Base-by-base conservation (phyloP, 768 basidiomycete species). In the Tylopilus subfusipes region DNA sequence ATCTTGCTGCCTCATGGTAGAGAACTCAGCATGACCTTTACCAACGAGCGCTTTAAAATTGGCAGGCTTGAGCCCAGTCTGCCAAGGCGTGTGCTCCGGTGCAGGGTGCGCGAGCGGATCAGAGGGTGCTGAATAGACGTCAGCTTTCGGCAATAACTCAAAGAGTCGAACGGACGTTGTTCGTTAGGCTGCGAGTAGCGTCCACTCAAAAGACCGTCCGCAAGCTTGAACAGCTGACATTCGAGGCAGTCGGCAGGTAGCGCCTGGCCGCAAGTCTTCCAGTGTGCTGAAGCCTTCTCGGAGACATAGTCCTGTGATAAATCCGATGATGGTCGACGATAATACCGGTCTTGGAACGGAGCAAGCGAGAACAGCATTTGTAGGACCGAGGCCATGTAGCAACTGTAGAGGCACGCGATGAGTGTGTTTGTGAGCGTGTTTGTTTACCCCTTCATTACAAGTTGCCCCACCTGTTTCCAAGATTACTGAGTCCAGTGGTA, bases 1-100 rank as follows among this genome's bases (percentile, higher is more conserved):
- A 64, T 99, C 97, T 67, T 98, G 97, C 70, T 99, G 96, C 49
- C 83, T 80, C 95, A 98, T 98, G 44, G 95, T 98, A 31, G 89
- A 77, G 63, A 98, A 98, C 72, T 98, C 97, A 30, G 82, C 82
- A 63, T 98, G 97, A 1, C 92, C 93, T 60, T 88, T 90, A 3
- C 96, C 96, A 33, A 98, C 82, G 11, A 98, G 80, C 5, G 84
- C 75, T 71, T 98, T 98, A 77, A 98, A 93, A 58, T 82, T 83
- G 1, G 77, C 76, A 0, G 96, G 97, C 40, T 82, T 81, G 39
- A 99, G 69, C 0, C 97, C 97, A 22, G 81, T 82, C 66, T 98
- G 96, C 70, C 70, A 70, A 24, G 66, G 58, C 1, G 53, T 57
- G 33, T 70, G 56, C 46, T 66, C 66, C 1, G 65, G 60, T 9